Base-by-base conservation (phyloP, 371 early-diverging fungal species). In the Rhizomucor miehei region DNA sequence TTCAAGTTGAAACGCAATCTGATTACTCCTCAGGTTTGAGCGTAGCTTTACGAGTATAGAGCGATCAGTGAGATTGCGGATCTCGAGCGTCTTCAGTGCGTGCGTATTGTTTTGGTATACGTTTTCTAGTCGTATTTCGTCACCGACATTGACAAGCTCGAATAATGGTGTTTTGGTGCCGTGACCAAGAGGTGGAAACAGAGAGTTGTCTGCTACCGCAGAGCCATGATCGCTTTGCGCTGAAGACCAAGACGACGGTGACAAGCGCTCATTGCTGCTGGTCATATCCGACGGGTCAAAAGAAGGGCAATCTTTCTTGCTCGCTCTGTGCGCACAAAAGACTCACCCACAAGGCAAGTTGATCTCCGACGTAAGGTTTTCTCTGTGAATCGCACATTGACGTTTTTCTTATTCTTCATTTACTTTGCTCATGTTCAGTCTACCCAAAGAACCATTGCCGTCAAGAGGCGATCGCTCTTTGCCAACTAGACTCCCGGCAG, bases 51-150 rank as follows among this genome's bases (percentile, higher is more conserved):
- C 82, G 17, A 80, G 59, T 25, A 92, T 71, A 17, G 73, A 62
- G 12, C 71, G 65, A 19, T 76, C 65, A 17, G 84, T 83, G 29
- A 79, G 65, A 69, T 92, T 93, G 35, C 86, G 80, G 44, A 94
- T 73, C 54, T 86, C 77, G 47, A 93, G 69, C 25, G 84, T 81
- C 20, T 86, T 79, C 19, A 94, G 77, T 0, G 91, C 85, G 64
- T 93, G 93, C 8, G 92, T 73, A 3, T 89, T 90, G 66, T 94
- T 94, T 44, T 86, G 67, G 64, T 92, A 92, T 16, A 89, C 89
- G 55, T 84, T 82, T 44, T 89, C 89, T 20, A 89, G 57, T 2
- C 77, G 76, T 25, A 89, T 71, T 51, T 83, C 70, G 23, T 75
- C 76, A 53, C 77, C 77, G 25, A 84, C 65, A 48, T 74, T 69